Conservation (phyloP, 2,329 filamentous ascomycete species). For the Neodidymelliopsis sp. region DNA sequence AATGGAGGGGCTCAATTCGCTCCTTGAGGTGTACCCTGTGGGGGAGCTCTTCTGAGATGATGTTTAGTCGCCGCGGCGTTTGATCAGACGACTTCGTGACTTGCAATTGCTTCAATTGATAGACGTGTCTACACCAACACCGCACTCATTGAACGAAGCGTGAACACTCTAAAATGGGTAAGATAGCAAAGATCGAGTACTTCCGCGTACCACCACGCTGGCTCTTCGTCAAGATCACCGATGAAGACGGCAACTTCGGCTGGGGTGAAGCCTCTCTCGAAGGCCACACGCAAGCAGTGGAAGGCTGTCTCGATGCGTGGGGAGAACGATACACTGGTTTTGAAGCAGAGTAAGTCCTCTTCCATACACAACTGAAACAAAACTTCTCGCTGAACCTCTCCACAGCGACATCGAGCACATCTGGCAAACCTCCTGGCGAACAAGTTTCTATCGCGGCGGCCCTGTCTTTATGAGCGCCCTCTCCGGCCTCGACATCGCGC, state of each 20-base stretch:
- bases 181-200: slow-evolving; percentile 73
- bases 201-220: slow-evolving; percentile 78
- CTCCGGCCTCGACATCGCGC: slow-evolving; percentile 78
- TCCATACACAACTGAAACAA: background rate
- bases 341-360: slow-evolving; percentile 69
- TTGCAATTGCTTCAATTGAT: background rate
- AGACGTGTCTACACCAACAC: background rate
- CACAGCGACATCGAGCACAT: slow-evolving; percentile 78
- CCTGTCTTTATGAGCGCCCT: slow-evolving; percentile 83
- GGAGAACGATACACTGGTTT: slow-evolving; percentile 67
- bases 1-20: slow-evolving; percentile 13
- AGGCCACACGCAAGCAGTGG: slow-evolving; percentile 76
- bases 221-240: slow-evolving; percentile 79
- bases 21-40: slow-evolving; percentile 1
- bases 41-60: background rate
- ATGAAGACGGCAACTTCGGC: slow-evolving; percentile 68
- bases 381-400: slow-evolving; percentile 1
- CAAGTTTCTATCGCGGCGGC: slow-evolving; percentile 77
- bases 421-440: slow-evolving; percentile 76
- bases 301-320: slow-evolving; percentile 75
- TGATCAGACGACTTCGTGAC: slow-evolving; percentile 1
- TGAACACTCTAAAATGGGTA: slow-evolving; percentile 59
- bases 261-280: slow-evolving; percentile 81
- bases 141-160: background rate
- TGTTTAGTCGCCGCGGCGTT: slow-evolving; percentile 3